Percentiles rank a stretch among this genome's conserved stretches.
phyloP scores from a whole-genome alignment of 805 yeast species.

The Suhomyces sp. region DNA sequence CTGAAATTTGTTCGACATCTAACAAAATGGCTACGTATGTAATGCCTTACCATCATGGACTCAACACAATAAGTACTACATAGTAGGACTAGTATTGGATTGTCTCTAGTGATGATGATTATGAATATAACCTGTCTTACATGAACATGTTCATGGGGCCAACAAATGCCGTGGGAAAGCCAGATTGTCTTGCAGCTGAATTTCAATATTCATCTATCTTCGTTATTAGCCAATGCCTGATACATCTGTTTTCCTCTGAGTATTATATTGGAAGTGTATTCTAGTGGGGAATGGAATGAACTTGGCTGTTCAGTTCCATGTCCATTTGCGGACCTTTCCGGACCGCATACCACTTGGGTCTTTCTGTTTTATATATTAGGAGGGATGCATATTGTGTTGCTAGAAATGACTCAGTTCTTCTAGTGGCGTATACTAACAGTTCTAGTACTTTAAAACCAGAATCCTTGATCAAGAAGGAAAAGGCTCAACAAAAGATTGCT shows the following conservation, averaged over 20 bases:
- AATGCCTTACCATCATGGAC: constrained; percentile 5
- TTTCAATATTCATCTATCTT: constrained; percentile 20
- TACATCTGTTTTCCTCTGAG: constrained; percentile 44
- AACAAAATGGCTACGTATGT: constrained; percentile 36
- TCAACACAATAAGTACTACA: constrained; percentile 1
- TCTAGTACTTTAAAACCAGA: constrained; percentile 66
- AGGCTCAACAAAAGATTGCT: constrained; percentile 73
- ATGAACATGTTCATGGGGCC: background rate
- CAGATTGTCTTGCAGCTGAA: constrained; percentile 41
- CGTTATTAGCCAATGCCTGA: constrained; percentile 40
- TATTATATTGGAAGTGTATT: constrained; percentile 12
- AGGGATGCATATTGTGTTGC: constrained; percentile 9
- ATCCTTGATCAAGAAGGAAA: constrained; percentile 78
- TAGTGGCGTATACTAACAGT: constrained; percentile 19
- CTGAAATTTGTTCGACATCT: background rate
- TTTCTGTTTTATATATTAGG: background rate
- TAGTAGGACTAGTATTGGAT: background rate
- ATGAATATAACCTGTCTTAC: background rate
- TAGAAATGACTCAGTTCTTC: background rate
- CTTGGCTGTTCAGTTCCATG: constrained; percentile 39
- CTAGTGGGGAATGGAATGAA: constrained; percentile 33
- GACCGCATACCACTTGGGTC: constrained; percentile 12
- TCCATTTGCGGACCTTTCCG: constrained; percentile 23
- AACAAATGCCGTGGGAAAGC: constrained; percentile 34
- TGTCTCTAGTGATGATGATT: constrained; percentile 1